Base-by-base conservation (phyloP, 768 basidiomycete species). In the Leccinum uliginosum region DNA sequence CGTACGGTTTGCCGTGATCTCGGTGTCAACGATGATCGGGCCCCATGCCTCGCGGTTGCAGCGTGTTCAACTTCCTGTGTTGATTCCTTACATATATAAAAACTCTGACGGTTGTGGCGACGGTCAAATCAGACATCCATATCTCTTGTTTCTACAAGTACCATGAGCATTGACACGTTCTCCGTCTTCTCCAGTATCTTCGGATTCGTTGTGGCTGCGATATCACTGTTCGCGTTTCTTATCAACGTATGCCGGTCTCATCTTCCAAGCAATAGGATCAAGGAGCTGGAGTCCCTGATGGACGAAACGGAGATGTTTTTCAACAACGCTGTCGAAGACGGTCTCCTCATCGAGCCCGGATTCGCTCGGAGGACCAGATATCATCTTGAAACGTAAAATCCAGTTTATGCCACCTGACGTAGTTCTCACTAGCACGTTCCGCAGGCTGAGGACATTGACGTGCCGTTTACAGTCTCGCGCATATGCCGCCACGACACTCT, bases 181-280 rank as follows among this genome's bases (percentile, higher is more conserved):
- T 11, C 59, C 17, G 1, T n/a, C 8, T 55, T 60, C 43, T 51
- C 53, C n/a, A 55, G 40, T 19, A 43, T 48, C 8, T 51, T 54
- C 3, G 60, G 55, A 26, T 47, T 62, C 4, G 8, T 54, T 1
- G 30, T 29, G 12, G 21, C 48, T 7, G 26, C 26, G 2, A 48
- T 48, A 10, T 51, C 60, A 3, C n/a, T 62, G 0, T n/a, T 21
- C 12, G 19, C 35, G 0, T 40, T 43, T 0, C 27, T 61, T 4
- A 1, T 44, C 10, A 53, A 43, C 0, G 23, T 30, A 15, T 61
- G 34, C 0, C 51, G 51, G 7, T 46, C 59, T 3, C 40, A 43
- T 1, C 60, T 61, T 19, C 60, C 58, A 0, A 55, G 54, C 12
- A 30, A 32, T 11, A 59, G 2, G 26, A 61, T 61, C 40, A 60